Evolutionary conservation across 306 rosid genomes (phyloP).

Genomic region (Gynostemma pentaphyllum): DNA sequence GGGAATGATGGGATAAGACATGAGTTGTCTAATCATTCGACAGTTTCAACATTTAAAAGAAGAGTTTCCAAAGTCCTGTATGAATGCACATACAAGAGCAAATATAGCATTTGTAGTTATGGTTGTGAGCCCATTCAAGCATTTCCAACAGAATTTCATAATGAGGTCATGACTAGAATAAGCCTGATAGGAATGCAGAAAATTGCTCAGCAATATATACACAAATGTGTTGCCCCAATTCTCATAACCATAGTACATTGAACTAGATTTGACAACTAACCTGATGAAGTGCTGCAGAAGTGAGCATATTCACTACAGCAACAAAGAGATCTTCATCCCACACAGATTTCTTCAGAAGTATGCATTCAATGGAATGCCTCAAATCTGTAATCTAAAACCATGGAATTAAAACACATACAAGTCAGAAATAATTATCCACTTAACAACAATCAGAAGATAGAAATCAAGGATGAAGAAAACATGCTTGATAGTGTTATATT

Average conservation of each 20-base stretch:
- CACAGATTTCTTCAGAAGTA: slow-evolving; percentile 47
- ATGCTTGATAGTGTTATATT: too few species aligned
- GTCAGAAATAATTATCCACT: slow-evolving; percentile 8
- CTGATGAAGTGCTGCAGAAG: slow-evolving; percentile 77
- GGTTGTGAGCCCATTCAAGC: too few species aligned
- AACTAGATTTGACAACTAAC: slow-evolving; percentile 24
- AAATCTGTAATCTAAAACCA: slow-evolving; percentile 47
- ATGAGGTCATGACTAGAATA: too few species aligned
- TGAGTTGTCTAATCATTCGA: too few species aligned
- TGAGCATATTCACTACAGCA: slow-evolving; percentile 54
- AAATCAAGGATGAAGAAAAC: not conserved
- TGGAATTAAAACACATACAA: slow-evolving; percentile 8
- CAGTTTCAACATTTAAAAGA: too few species aligned
- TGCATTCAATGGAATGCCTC: slow-evolving; percentile 41
- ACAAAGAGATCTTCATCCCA: slow-evolving; percentile 71
- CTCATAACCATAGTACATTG: not conserved
- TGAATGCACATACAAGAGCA: too few species aligned
- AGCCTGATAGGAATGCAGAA: too few species aligned
- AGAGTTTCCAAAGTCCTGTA: too few species aligned
- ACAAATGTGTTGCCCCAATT: not conserved
- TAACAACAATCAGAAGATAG: not conserved
- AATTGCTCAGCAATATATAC: not conserved
- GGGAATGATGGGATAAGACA: too few species aligned
- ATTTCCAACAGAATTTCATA: too few species aligned
- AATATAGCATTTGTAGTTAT: too few species aligned